Base-by-base conservation (phyloP, 768 basidiomycete species). In the Termitomyces eurrhizus region DNA sequence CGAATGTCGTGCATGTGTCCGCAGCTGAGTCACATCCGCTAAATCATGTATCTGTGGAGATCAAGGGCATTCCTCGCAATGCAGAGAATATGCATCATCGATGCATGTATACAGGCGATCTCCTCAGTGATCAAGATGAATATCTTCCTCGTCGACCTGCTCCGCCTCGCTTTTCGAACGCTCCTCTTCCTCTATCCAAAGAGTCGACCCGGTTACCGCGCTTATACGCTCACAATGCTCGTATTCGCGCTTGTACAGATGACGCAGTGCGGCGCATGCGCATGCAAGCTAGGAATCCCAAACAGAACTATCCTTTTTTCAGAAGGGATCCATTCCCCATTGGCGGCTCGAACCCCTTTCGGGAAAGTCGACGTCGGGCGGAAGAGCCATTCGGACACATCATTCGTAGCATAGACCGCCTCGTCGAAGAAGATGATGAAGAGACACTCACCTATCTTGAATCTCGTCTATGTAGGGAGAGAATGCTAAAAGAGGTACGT, bases 371-470 rank as follows among this genome's bases (percentile, higher is more conserved):
- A 35, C 8, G 21, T 9, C 45, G 51, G 11, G 53, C 32, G 8
- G 51, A 24, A 14, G 21, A 35, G 7, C 13, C 35, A 7, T 9
- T 35, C 13, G 36, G 7, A 35, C 26, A 35, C 18, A n/a, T 59
- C 14, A 48, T 62, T 4, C 7, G 4, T 2, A 21, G 29, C 41
- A 8, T 62, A 8, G 53, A 58, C 32, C 52, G 26, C 26, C 61
- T 59, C 7, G 11, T 62, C 14, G 48, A 55, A 3, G 55, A 55
- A 21, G 52, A 60, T 4, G 58, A 63, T 11, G 55, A 60, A 16
- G 62, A 63, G 2, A 56, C 49, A 33, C 52, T 57, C 21, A 29
- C 53, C n/a, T 57, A 53, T 32, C 14, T 53, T 8, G 16, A 36
- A 18, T 54, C 53, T 41, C 37, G 41, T n/a, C 39, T 37, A n/a